Percentiles rank a stretch among this genome's conserved stretches.
Evolutionary conservation across 1,284 basidiomycete genomes (phyloP).

Genomic region (Leucoagaricus sp.): DNA sequence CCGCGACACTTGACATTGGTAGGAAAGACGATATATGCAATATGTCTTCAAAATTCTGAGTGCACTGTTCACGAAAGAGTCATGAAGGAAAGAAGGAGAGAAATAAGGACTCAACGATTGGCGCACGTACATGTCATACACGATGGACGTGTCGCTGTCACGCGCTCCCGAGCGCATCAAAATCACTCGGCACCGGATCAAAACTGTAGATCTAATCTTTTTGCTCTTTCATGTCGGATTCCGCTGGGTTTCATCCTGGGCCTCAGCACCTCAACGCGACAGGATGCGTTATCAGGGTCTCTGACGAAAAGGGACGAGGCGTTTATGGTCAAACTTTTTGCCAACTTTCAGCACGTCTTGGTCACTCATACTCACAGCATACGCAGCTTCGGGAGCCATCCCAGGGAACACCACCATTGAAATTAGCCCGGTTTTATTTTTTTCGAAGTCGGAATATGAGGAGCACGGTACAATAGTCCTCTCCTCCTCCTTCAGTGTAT

Average conservation of each 20-base stretch:
- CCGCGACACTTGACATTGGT: conserved; percentile 18
- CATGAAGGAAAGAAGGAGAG: not conserved
- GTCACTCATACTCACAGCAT: conserved; percentile 17
- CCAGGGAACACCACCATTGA: conserved; percentile 73
- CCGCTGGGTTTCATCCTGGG: conserved; percentile 12
- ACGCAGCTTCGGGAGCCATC: conserved; percentile 59
- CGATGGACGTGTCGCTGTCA: conserved; percentile 9
- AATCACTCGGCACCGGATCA: conserved; percentile 12
- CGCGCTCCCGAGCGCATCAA: conserved; percentile 4
- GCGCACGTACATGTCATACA: not conserved
- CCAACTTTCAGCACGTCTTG: not conserved
- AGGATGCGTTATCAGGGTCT: conserved; percentile 36
- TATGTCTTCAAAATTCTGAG: not conserved
- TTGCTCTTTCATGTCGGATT: conserved; percentile 11
- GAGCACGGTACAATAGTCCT: conserved; percentile 44
- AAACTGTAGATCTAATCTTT: conserved; percentile 11
- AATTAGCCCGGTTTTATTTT: conserved; percentile 84
- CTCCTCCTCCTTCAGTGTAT: not conserved
- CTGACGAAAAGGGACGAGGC: conserved; percentile 58
- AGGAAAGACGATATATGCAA: not conserved
- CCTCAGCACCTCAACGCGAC: conserved; percentile 32
- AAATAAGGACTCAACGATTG: conserved; percentile 3
- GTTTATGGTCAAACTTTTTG: conserved; percentile 54
- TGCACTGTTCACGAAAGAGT: not conserved
- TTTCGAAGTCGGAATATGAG: conserved; percentile 73